These are phyloP conservation scores for Elaeagnus macrophylla DNA, from an alignment of 306 rosid species.

Conservation along the genomic window DNA sequence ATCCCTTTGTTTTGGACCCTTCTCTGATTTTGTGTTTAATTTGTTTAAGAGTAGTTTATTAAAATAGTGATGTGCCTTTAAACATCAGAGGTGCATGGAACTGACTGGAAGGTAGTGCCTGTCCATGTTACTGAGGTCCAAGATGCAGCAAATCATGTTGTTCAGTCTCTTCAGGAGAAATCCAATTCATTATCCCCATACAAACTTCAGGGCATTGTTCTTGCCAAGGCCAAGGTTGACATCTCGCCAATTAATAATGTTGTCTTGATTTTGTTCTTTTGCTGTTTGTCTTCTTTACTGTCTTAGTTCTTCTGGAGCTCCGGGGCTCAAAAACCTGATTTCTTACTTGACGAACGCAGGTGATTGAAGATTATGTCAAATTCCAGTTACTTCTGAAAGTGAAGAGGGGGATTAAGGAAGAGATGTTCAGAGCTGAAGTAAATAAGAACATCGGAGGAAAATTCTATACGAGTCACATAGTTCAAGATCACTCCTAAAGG, in stretches of 20 bases:
- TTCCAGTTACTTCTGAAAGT: conserved; percentile 30
- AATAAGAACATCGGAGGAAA: conserved; percentile 23
- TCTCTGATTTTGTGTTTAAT: background rate
- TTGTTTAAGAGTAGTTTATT: conserved; percentile 7
- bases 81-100: conserved; percentile 5
- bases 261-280: background rate
- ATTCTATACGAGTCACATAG: too few species aligned
- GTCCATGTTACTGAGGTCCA: conserved; percentile 28
- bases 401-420: conserved; percentile 26
- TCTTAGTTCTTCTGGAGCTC: too few species aligned
- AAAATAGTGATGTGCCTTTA: background rate
- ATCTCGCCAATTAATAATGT: background rate
- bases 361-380: conserved; percentile 36
- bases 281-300: too few species aligned
- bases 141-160: conserved; percentile 38
- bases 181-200: conserved; percentile 27
- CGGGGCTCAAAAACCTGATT: background rate
- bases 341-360: conserved; percentile 22
- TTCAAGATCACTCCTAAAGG: too few species aligned
- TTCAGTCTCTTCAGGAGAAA: conserved; percentile 24
- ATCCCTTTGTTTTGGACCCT: too few species aligned
- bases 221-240: conserved; percentile 32
- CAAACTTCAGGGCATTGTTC: conserved; percentile 31
- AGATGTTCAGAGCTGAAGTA: conserved; percentile 28
- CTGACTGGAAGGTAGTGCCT: conserved; percentile 31